A percentile compares a stretch with the other conserved stretches of the same genome.
Evolutionary conservation across 768 basidiomycete species (phyloP).

Genomic region (Mycena alexandri): DNA sequence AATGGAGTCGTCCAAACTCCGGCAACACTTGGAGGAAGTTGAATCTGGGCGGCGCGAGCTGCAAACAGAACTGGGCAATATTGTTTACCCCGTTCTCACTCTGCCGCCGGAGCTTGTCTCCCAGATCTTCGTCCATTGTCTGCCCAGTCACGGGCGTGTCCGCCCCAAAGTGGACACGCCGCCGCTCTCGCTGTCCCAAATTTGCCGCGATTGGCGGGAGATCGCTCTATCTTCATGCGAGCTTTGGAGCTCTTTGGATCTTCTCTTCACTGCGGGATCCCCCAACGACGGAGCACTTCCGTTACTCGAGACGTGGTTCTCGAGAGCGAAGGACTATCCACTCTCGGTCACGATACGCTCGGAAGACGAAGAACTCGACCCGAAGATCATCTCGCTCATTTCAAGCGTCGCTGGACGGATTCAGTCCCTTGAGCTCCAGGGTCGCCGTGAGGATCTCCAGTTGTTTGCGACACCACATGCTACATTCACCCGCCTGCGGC

Average conservation of each 20-base stretch:
- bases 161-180: neutral
- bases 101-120: too few relatives aligned
- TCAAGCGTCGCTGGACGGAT: neutral
- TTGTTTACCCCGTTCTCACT: too few relatives aligned
- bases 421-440: neutral
- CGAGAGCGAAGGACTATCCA: neutral
- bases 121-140: neutral
- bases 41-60: too few relatives aligned
- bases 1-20: too few relatives aligned
- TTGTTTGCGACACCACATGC: neutral
- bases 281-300: neutral
- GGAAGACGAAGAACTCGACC: neutral
- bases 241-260: neutral
- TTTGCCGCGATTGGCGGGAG: slow-evolving; percentile 10
- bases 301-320: slow-evolving; percentile 2
- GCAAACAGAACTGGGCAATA: too few relatives aligned
- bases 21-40: too few relatives aligned
- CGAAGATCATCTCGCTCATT: neutral
- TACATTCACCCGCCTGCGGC: neutral
- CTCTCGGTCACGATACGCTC: slow-evolving; percentile 2
- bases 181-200: slow-evolving; percentile 6
- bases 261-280: neutral
- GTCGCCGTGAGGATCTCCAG: neutral
- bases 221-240: slow-evolving; percentile 5
- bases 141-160: neutral